phyloP scores from a whole-genome alignment of 306 rosid species.

The Castanea sativa region DNA sequence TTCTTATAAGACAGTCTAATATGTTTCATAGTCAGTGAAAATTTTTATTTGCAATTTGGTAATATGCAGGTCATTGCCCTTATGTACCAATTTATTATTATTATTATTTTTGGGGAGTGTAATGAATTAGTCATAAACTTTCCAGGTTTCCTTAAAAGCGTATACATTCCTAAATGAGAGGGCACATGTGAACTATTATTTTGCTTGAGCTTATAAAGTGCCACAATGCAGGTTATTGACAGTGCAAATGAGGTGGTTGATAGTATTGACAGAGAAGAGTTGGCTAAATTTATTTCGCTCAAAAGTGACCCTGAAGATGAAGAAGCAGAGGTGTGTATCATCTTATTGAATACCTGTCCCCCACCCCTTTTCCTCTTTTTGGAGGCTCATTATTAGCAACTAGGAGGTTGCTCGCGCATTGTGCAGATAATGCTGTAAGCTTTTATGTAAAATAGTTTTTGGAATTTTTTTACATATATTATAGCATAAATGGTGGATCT shows the following conservation, averaged over 20 bases:
- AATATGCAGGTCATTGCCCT: not conserved
- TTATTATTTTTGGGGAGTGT: not conserved
- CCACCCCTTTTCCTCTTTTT: not conserved
- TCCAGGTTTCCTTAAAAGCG: not conserved
- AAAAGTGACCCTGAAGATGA: slow-evolving; percentile 87
- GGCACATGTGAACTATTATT: not conserved
- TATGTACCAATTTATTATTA: not conserved
- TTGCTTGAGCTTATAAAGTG: not conserved
- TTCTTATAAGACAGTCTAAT: not conserved
- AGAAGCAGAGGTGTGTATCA: slow-evolving; percentile 67
- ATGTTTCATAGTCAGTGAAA: not conserved
- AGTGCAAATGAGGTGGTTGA: slow-evolving; percentile 80
- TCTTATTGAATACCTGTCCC: not conserved
- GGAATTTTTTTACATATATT: no score
- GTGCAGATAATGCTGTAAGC: no score
- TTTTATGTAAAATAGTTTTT: no score
- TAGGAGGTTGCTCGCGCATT: no score
- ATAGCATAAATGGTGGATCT: no score
- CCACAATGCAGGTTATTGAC: slow-evolving; percentile 62
- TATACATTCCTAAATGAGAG: not conserved
- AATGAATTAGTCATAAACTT: not conserved
- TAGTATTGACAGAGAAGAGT: slow-evolving; percentile 79
- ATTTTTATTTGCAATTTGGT: not conserved
- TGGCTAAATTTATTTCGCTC: slow-evolving; percentile 59
- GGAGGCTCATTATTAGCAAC: not conserved